These are phyloP conservation scores for Nigrospora sphaerica DNA, from an alignment of 2,329 filamentous ascomycete species.

Conservation along the genomic window DNA sequence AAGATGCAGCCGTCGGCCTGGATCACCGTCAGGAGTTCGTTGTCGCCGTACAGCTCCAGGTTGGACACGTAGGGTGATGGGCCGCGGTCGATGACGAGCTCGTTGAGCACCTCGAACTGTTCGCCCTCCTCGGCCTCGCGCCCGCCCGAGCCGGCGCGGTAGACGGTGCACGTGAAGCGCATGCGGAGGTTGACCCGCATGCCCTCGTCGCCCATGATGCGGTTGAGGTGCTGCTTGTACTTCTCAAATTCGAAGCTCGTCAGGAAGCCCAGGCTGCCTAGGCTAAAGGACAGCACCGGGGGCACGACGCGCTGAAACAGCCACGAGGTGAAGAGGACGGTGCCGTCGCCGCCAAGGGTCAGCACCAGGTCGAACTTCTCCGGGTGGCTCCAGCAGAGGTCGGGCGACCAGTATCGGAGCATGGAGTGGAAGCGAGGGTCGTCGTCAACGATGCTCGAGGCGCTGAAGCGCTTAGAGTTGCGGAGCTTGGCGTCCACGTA, in stretches of 20 bases:
- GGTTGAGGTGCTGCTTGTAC: constrained; percentile 81
- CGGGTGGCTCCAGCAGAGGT: constrained; percentile 87
- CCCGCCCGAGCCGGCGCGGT: constrained; percentile 57
- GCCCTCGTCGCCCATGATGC: constrained; percentile 86
- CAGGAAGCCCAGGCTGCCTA: constrained; percentile 81
- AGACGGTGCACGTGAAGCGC: constrained; percentile 98
- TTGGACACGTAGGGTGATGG: constrained; percentile 96
- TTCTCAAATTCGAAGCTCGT: constrained; percentile 82
- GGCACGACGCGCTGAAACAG: constrained; percentile 87
- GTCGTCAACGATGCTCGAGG: constrained; percentile 62
- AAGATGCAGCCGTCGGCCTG: constrained; percentile 98
- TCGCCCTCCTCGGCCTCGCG: constrained; percentile 78
- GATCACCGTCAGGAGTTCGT: constrained; percentile 89
- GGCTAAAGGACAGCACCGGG: constrained; percentile 75
- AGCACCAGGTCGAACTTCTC: constrained; percentile 94
- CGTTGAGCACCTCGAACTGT: constrained; percentile 96
- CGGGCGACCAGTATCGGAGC: constrained; percentile 93
- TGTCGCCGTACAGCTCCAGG: constrained; percentile 90
- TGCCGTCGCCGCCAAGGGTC: constrained; percentile 80
- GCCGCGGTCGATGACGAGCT: constrained; percentile 95
- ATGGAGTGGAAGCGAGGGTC: constrained; percentile 73
- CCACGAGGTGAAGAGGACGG: constrained; percentile 83
- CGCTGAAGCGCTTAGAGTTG: constrained; percentile 81
- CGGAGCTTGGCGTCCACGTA: constrained; percentile 96
- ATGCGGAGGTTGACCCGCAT: constrained; percentile 98